phyloP scores from a whole-genome alignment of 1,284 basidiomycete genomes.

The Ustilago lituana region DNA sequence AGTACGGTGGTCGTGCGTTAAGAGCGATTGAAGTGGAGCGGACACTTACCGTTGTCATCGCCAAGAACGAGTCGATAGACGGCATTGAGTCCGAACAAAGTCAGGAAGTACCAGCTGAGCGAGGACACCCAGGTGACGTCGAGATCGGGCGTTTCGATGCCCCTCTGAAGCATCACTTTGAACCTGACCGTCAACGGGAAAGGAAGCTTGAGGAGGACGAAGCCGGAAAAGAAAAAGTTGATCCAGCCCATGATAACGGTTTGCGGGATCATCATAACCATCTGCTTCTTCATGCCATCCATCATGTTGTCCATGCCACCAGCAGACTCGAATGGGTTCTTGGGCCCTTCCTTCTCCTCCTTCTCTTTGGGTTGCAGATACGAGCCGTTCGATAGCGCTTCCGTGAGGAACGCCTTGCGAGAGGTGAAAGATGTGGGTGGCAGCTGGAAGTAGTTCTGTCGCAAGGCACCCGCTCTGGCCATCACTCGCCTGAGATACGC shows the following conservation, averaged over 20 bases:
- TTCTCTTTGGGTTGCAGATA: constrained; percentile 58
- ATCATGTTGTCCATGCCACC: constrained; percentile 97
- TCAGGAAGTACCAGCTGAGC: constrained; percentile 98
- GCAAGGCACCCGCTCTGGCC: constrained; percentile 48
- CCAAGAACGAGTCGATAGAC: constrained; percentile 93
- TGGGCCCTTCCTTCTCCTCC: constrained; percentile 67
- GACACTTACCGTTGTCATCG: constrained; percentile 83
- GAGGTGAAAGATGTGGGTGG: constrained; percentile 52
- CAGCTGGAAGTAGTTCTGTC: constrained; percentile 57
- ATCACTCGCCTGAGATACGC: constrained; percentile 53
- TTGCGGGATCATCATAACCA: constrained; percentile 73
- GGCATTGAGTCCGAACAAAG: constrained; percentile 96
- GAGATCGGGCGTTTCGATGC: constrained; percentile 94
- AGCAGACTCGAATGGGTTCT: constrained; percentile 80
- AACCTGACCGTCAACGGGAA: constrained; percentile 97
- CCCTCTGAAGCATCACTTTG: constrained; percentile 98
- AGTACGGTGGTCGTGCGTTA: too few relatives aligned
- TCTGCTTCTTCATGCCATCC: constrained; percentile 98
- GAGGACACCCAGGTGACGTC: constrained; percentile 99
- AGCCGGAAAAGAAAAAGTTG: constrained; percentile 98
- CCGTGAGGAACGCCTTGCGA: constrained; percentile 53
- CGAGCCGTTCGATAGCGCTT: constrained; percentile 53
- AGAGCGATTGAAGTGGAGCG: too few relatives aligned
- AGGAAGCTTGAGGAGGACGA: constrained; percentile 94
- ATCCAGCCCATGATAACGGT: constrained; percentile 99